Evolutionary conservation across 2,329 filamentous ascomycete genomes (phyloP).

Genomic region (Achaetomium macrosporum): DNA sequence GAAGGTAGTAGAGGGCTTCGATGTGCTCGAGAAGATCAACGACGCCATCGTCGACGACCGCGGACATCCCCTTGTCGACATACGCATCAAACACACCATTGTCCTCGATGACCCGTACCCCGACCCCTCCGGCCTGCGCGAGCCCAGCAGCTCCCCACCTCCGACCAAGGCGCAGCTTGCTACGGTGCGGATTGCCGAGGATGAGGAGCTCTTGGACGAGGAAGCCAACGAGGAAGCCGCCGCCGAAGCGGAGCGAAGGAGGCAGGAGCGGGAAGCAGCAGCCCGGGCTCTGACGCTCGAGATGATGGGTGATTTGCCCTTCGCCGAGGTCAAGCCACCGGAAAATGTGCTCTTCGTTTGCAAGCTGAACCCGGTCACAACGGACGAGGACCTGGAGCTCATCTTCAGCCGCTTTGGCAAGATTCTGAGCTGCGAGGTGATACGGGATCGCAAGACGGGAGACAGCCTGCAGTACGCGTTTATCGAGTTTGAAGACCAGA

Average conservation of each 20-base stretch:
- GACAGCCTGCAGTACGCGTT: slow-evolving; percentile 97
- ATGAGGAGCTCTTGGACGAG: slow-evolving; percentile 72
- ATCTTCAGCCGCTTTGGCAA: slow-evolving; percentile 97
- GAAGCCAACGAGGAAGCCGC: slow-evolving; percentile 64
- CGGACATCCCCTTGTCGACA: slow-evolving; percentile 85
- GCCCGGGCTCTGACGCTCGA: slow-evolving; percentile 93
- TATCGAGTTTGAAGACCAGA: slow-evolving; percentile 91
- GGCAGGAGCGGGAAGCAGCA: slow-evolving; percentile 83
- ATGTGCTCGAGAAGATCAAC: slow-evolving; percentile 90
- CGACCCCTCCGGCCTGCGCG: slow-evolving; percentile 69
- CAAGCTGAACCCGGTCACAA: slow-evolving; percentile 95
- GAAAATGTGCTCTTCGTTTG: slow-evolving; percentile 98
- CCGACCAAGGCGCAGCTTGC: slow-evolving; percentile 82
- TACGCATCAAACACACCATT: slow-evolving; percentile 88
- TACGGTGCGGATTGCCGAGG: slow-evolving; percentile 82
- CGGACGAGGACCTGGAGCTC: slow-evolving; percentile 87
- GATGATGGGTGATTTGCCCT: slow-evolving; percentile 95
- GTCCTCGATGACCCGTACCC: slow-evolving; percentile 88
- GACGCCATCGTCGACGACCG: slow-evolving; percentile 78
- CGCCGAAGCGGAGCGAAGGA: slow-evolving; percentile 63
- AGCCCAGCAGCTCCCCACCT: slow-evolving; percentile 72
- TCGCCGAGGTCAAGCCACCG: slow-evolving; percentile 93
- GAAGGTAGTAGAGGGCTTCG: slow-evolving; percentile 92
- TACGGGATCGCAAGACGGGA: slow-evolving; percentile 85
- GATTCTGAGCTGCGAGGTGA: slow-evolving; percentile 92